Evolutionary conservation across 2,329 filamentous ascomycete genomes (phyloP).

Genomic region (Daldinia sp.): DNA sequence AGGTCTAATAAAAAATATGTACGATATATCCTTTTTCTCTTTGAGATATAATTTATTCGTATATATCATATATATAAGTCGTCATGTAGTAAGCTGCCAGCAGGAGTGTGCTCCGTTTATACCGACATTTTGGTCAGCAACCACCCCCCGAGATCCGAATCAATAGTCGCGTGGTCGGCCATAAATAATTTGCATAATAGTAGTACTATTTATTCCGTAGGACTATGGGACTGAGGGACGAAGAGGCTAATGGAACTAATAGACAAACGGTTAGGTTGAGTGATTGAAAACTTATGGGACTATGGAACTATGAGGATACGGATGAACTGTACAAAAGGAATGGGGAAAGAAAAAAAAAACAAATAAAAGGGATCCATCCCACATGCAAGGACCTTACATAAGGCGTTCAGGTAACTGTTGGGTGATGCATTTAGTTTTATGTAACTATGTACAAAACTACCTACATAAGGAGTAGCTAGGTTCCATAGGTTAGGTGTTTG

Average conservation of each 20-base stretch:
- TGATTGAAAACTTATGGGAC: no score
- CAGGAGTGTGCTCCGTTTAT: conserved; percentile 20
- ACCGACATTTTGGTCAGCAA: conserved; percentile 35
- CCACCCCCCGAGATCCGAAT: conserved; percentile 17
- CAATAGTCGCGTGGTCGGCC: conserved; percentile 15
- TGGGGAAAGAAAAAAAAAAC: background rate
- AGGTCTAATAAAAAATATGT: background rate
- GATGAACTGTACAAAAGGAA: background rate
- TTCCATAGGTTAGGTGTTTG: background rate
- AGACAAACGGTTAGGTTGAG: no score
- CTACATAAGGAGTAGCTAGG: no score
- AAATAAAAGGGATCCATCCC: conserved; percentile 1
- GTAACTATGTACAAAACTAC: no score
- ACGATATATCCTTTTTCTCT: background rate
- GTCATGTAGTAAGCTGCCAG: conserved; percentile 30
- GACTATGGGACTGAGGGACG: no score
- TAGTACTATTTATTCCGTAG: background rate
- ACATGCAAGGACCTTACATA: conserved; percentile 30
- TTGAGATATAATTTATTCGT: background rate
- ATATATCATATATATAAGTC: background rate
- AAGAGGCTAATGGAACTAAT: no score
- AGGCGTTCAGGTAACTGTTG: conserved; percentile 28
- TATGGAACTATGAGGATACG: no score
- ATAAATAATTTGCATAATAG: background rate
- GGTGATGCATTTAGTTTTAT: background rate